These are phyloP conservation scores for Naganishia sp. DNA, from an alignment of 1,284 basidiomycete species.

Conservation along the genomic window DNA sequence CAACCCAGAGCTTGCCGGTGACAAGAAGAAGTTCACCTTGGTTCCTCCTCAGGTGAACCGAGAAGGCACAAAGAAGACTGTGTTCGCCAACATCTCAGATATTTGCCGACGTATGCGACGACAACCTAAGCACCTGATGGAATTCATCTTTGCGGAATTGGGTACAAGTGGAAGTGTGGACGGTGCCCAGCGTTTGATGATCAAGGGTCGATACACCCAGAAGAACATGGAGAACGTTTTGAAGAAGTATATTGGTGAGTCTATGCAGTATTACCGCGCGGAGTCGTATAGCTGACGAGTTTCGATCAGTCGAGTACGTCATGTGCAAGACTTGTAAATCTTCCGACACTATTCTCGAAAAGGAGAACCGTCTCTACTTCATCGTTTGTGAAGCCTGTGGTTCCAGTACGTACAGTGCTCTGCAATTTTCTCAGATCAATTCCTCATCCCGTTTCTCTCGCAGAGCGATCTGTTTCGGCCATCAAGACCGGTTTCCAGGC, in stretches of 20 bases:
- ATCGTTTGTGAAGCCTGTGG: constrained; percentile 96
- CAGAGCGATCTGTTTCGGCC: constrained; percentile 78
- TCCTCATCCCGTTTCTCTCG: background rate
- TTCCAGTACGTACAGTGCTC: constrained; percentile 52
- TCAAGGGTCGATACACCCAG: constrained; percentile 97
- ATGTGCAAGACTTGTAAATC: constrained; percentile 99
- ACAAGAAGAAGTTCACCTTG: constrained; percentile 93
- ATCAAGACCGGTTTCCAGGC: constrained; percentile 99
- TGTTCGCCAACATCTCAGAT: constrained; percentile 92
- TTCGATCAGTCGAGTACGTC: constrained; percentile 84
- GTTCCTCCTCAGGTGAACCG: constrained; percentile 92
- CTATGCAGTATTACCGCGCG: background rate
- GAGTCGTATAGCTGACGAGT: constrained; percentile 9
- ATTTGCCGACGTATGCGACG: constrained; percentile 99
- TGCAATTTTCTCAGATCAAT: background rate
- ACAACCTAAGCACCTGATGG: constrained; percentile 98
- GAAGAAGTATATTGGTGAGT: constrained; percentile 89
- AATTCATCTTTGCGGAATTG: constrained; percentile 97
- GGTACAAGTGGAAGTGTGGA: constrained; percentile 97
- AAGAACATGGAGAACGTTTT: constrained; percentile 99
- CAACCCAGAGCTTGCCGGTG: constrained; percentile 86
- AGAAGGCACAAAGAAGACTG: constrained; percentile 93
- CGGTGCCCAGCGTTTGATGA: constrained; percentile 87
- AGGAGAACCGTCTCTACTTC: constrained; percentile 99
- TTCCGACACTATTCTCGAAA: constrained; percentile 90